Evolutionary conservation across 768 basidiomycete species (phyloP), one percentile per base, ranked within the genome.

Genomic region (Suillus occidentalis): DNA sequence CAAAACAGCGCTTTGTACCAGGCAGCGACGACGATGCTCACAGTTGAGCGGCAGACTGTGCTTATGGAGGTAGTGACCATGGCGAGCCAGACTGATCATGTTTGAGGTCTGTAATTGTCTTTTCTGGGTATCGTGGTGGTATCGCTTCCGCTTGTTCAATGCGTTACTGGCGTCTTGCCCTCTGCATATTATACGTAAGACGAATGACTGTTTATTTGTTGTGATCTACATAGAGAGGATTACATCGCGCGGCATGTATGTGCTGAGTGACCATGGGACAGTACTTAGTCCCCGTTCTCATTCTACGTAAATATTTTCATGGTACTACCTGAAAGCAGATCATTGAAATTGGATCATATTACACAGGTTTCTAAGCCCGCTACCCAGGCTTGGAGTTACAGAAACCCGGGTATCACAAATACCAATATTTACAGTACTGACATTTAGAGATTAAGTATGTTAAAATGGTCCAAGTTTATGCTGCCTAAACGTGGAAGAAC

Each of bases 31-130:
- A 91, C 91, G 7, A 80, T 80, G 31, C 82, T 95, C 67, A 82
- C 80, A 63, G 82, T 90, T 50, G 92, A 94, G 28, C 89, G 90
- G 70, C 92, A 92, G 74, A 89, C 90, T 53, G 28, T 53, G 18
- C 52, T 31, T 53, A 53, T 53, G 52, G 52, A 53, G 52, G 52
- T 53, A 28, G 28, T 53, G 18, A 31, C 52, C 18, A 28, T 53
- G 2, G 52, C 28, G 28, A 53, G 18, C 18, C 28, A 53, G 52
- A 28, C 28, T 53, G 18, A 31, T 10, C 52, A 31, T 31, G 31
- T 18, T 31, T 53, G 28, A 53, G 4, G 52, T 25, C n/a, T 47
- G 47, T 28, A 28, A 25, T 7, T 28, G 16, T 50, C 13, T 52
- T 25, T 52, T 18, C 28, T 52, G 16, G 50, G 4, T 31, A 28